phyloP scores from a whole-genome alignment of 495 filamentous ascomycete species.

The Stereocaulon alpinum region DNA sequence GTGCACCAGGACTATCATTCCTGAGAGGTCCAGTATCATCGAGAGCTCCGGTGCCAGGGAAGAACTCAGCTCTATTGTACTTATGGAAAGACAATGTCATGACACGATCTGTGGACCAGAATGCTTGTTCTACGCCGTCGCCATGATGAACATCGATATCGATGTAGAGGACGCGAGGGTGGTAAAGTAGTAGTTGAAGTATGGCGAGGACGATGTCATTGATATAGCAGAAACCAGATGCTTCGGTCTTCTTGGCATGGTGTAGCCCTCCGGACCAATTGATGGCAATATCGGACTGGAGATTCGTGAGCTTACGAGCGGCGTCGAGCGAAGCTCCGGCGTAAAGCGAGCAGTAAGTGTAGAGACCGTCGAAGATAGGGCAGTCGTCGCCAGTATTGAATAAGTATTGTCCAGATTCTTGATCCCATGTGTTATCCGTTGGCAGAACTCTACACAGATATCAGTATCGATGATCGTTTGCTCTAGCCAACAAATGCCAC shows the following conservation, averaged over 20 bases:
- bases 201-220: slow-evolving; percentile 97
- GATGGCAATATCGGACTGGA: slow-evolving; percentile 88
- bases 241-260: slow-evolving; percentile 90
- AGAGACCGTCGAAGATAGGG: slow-evolving; percentile 91
- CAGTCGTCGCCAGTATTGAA: slow-evolving; percentile 94
- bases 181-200: slow-evolving; percentile 75
- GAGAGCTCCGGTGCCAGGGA: slow-evolving; percentile 55
- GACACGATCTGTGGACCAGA: slow-evolving; percentile 91
- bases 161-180: slow-evolving; percentile 90
- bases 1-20: slow-evolving; percentile 50
- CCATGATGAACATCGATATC: slow-evolving; percentile 98
- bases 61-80: slow-evolving; percentile 74
- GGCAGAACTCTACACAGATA: slow-evolving; percentile 39
- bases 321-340: slow-evolving; percentile 84
- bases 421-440: slow-evolving; percentile 10
- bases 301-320: slow-evolving; percentile 74
- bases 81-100: slow-evolving; percentile 97
- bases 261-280: slow-evolving; percentile 99
- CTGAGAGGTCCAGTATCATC: slow-evolving; percentile 49
- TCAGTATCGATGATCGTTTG: slow-evolving; percentile 22
- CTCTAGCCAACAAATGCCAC: slow-evolving; percentile 25
- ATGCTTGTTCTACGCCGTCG: slow-evolving; percentile 94
- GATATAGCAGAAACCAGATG: slow-evolving; percentile 93
- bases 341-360: slow-evolving; percentile 89
- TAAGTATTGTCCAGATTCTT: slow-evolving; percentile 18